Evolutionary conservation across 2,329 filamentous ascomycete genomes (phyloP), one percentile per base, ranked within the genome.

Genomic region (Knoxdaviesia proteae): DNA sequence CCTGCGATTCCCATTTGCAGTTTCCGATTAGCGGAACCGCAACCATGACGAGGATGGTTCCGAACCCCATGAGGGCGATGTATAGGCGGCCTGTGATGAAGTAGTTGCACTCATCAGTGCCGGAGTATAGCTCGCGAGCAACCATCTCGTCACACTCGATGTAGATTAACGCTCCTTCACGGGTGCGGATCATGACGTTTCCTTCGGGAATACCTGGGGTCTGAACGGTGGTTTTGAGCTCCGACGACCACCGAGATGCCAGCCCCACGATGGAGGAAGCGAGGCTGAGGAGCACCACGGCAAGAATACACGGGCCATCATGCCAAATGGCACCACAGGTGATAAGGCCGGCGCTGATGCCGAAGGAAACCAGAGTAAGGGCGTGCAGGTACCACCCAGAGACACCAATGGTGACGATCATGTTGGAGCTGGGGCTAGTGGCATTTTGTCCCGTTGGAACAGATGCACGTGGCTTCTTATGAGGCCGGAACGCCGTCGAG

Each of bases 21-120:
- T 77, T 77, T 1, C 72, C 73, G 34, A 79, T 55, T 9, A 76
- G 56, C 8, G 78, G 69, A 7, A 78, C 70, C 1, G 67, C 64
- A 4, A 70, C 52, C 74, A 78, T 78, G 38, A 78, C 63, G 31
- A 77, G 48, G 6, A 72, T 63, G 6, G 74, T 78, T 34, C 69
- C 72, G 2, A 68, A 37, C 0, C 65, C 71, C 56, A 77, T 74
- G 6, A 75, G 61, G 0, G 61, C 52, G 20, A 67, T 64, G 52
- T 75, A 73, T 2, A 50, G 49, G n/a, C 51, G 56, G 32, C 55
- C 60, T 4, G 56, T 55, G 37, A 75, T 63, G 30, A 62, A 58
- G 49, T 77, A 77, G 32, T 65, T 52, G 53, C 74, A 77, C 49
- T 71, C 65, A 48, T 77, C 72, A 0, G 69, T 74, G 10, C 71